Evolutionary conservation across 2,329 filamentous ascomycete species (phyloP), one percentile per base, ranked within the genome.

Genomic region (Simplicillium aogashimaense): DNA sequence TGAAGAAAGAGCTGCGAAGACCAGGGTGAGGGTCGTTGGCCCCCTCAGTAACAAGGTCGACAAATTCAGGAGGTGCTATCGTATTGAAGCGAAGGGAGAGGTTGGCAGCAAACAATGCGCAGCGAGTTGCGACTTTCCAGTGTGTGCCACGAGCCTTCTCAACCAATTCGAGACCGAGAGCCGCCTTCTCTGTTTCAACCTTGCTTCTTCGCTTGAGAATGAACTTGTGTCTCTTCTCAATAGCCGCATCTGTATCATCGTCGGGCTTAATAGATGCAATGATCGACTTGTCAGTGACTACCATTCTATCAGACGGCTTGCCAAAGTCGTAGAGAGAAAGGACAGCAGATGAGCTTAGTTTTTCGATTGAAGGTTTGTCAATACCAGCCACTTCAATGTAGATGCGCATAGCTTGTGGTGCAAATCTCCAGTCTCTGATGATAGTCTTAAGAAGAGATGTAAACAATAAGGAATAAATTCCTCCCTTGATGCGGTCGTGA

Each of bases 101-200:
- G 44, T 92, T 94, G 42, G 90, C 79, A 4, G 94, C 86, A 56
- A 98, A 92, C 29, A 94, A 84, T 9, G 86, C 85, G 42, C 89
- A 94, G 20, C 90, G 76, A 38, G 81, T 87, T 6, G 90, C 90
- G 51, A 95, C 89, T 67, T 95, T 97, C 92, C 92, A 98, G 56
- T 98, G 94, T 1, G 88, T 86, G 3, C 76, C 76, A 51, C 78
- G 81, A 2, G 87, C 85, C 44, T 83, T 66, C 43, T 83, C 76
- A 4, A 89, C 83, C 28, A 98, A 70, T 56, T 97, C 88, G 40
- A 86, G 67, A 0, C 89, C 86, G 18, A 98, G 66, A 3, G 77
- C 74, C 0, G 80, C 70, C 64, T 98, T 98, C 64, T 85, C 88
- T 40, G 73, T 70, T 59, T 98, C 92, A 4, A 97, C 88, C 44